A percentile compares a stretch with the other conserved stretches of the same genome.
Evolutionary conservation across 1,139 yeast genomes (phyloP).

Genomic region (Debaryomycetaceae sp.): DNA sequence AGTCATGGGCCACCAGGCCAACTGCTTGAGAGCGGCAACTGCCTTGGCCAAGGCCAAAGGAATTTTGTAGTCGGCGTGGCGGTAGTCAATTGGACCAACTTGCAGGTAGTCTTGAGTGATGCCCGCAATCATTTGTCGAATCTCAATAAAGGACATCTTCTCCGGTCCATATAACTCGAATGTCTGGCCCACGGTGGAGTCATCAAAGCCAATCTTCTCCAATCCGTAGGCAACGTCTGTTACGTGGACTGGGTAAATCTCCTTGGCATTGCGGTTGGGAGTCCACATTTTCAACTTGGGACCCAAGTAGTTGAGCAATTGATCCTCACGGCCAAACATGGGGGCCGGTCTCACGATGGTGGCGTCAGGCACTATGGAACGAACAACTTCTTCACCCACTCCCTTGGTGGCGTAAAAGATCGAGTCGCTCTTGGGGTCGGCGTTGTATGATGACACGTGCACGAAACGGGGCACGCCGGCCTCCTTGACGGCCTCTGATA

Average conservation of each 20-base stretch:
- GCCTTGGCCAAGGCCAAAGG: constrained; percentile 42
- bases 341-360: constrained; percentile 87
- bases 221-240: constrained; percentile 75
- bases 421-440: constrained; percentile 64
- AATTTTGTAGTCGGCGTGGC: constrained; percentile 27
- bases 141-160: constrained; percentile 56
- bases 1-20: constrained; percentile 64
- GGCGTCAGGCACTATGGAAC: constrained; percentile 64
- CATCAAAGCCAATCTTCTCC: constrained; percentile 78
- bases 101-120: constrained; percentile 57
- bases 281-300: constrained; percentile 56
- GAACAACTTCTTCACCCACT: constrained; percentile 68
- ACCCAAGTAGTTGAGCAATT: constrained; percentile 61
- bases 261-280: constrained; percentile 62
- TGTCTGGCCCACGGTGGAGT: constrained; percentile 71
- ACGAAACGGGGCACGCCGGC: constrained; percentile 72
- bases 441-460: constrained; percentile 80
- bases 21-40: constrained; percentile 45
- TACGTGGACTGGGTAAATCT: constrained; percentile 71
- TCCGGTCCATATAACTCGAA: constrained; percentile 77
- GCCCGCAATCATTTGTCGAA: constrained; percentile 67
- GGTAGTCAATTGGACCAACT: constrained; percentile 46
- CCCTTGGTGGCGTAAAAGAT: constrained; percentile 79
- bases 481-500: constrained; percentile 69
- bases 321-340: constrained; percentile 74